These are phyloP conservation scores for Dioszegia aurantiaca DNA, from an alignment of 768 basidiomycete species.

Conservation along the genomic window DNA sequence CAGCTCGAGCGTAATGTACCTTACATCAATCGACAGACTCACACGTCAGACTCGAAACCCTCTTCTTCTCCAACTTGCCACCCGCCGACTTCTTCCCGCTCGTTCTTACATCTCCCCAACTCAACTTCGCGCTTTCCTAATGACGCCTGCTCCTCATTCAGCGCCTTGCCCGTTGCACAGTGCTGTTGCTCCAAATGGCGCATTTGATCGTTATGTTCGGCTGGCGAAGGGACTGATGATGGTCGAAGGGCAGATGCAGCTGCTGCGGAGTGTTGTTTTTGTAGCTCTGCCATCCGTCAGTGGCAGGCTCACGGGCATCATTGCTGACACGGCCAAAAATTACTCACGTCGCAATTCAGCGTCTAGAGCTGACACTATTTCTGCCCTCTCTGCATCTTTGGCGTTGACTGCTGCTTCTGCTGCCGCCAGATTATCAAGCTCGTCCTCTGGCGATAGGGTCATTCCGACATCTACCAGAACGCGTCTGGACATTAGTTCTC, in stretches of 20 bases:
- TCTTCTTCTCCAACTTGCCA: slow-evolving; percentile 33
- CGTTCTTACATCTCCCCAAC: slow-evolving; percentile 24
- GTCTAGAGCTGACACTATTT: slow-evolving; percentile 18
- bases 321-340: not conserved
- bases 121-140: slow-evolving; percentile 40
- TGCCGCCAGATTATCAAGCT: slow-evolving; percentile 32
- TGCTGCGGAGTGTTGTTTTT: slow-evolving; percentile 29
- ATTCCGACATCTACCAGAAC: slow-evolving; percentile 29
- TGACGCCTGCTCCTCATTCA: slow-evolving; percentile 36
- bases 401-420: slow-evolving; percentile 37
- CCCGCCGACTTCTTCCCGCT: slow-evolving; percentile 35
- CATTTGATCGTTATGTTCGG: slow-evolving; percentile 37
- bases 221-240: slow-evolving; percentile 25
- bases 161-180: slow-evolving; percentile 26
- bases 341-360: slow-evolving; percentile 32
- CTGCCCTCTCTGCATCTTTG: slow-evolving; percentile 26
- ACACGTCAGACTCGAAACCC: slow-evolving; percentile 36
- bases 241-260: slow-evolving; percentile 36
- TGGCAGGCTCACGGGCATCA: too few species aligned
- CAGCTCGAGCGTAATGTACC: not conserved
- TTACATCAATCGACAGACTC: too few species aligned
- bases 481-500: not conserved
- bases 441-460: slow-evolving; percentile 33
- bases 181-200: slow-evolving; percentile 32
- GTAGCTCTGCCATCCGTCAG: too few species aligned